phyloP scores from a whole-genome alignment of 2,329 filamentous ascomycete species.

The Cadophora luteo-olivacea region DNA sequence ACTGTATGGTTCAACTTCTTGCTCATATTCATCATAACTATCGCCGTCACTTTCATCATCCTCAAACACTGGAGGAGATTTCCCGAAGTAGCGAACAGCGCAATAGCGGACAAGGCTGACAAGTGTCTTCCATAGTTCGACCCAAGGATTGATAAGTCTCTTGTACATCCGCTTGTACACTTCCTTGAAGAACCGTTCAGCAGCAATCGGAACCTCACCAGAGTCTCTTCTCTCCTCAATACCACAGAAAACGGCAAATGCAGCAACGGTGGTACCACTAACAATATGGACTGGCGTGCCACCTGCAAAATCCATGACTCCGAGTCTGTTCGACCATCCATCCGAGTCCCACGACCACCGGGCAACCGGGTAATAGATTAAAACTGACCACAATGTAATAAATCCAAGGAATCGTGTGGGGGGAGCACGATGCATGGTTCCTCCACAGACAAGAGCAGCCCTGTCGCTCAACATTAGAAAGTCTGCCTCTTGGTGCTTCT shows the following conservation, averaged over 20 bases:
- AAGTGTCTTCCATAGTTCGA: no score
- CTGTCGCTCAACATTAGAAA: constrained; percentile 43
- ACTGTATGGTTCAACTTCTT: constrained; percentile 62
- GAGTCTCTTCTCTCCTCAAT: constrained; percentile 53
- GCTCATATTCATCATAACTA: no score
- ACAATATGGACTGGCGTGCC: constrained; percentile 79
- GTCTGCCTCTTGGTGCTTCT: no score
- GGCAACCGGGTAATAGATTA: constrained; percentile 88
- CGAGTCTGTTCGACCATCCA: constrained; percentile 65
- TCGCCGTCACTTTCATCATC: no score
- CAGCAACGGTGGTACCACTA: constrained; percentile 79
- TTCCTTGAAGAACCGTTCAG: no score
- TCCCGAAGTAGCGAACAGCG: no score
- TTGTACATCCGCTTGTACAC: no score
- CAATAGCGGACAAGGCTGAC: no score
- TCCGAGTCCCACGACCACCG: constrained; percentile 91
- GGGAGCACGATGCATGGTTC: constrained; percentile 72
- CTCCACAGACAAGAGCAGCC: constrained; percentile 81
- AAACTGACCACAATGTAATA: constrained; percentile 87
- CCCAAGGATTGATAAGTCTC: no score
- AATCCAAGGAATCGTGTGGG: constrained; percentile 72
- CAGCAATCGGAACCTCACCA: constrained; percentile 56
- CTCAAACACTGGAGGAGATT: no score
- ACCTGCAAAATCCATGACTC: constrained; percentile 39
- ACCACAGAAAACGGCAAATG: constrained; percentile 62